Conservation (phyloP, 768 basidiomycete species). For the Pleurotus salmoneostramineus region DNA sequence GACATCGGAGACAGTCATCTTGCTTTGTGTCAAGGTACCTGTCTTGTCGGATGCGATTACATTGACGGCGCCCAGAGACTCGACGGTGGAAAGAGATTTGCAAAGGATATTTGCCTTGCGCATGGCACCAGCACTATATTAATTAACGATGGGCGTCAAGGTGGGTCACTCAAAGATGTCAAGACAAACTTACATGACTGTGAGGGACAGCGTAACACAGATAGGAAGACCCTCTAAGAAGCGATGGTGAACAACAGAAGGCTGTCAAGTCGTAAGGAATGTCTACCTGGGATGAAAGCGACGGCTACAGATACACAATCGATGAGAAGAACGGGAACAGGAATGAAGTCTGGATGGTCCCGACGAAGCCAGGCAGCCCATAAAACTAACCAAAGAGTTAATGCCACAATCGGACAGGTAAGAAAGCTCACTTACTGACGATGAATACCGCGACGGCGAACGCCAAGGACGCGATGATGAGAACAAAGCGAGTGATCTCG, state of each 20-base stretch:
- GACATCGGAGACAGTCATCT: slow-evolving; percentile 51
- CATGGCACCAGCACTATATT: slow-evolving; percentile 33
- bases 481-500: slow-evolving; percentile 52
- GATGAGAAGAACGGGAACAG: slow-evolving; percentile 45
- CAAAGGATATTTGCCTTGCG: slow-evolving; percentile 49
- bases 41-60: slow-evolving; percentile 55
- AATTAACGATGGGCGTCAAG: too few relatives aligned
- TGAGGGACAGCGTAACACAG: slow-evolving; percentile 52
- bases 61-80: slow-evolving; percentile 62
- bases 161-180: too few relatives aligned
- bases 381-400: slow-evolving; percentile 11
- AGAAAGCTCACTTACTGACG: slow-evolving; percentile 37
- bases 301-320: slow-evolving; percentile 54
- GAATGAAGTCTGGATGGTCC: slow-evolving; percentile 40
- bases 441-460: slow-evolving; percentile 39
- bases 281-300: slow-evolving; percentile 16
- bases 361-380: slow-evolving; percentile 34
- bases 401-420: not conserved
- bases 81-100: slow-evolving; percentile 60
- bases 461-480: slow-evolving; percentile 46
- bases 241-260: slow-evolving; percentile 28
- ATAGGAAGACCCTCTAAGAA: slow-evolving; percentile 51
- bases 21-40: slow-evolving; percentile 57
- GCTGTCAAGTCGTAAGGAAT: not conserved
- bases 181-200: slow-evolving; percentile 16